These are phyloP conservation scores for Gossypium lobatum DNA, from an alignment of 441 rosid genomes.

Conservation along the genomic window DNA sequence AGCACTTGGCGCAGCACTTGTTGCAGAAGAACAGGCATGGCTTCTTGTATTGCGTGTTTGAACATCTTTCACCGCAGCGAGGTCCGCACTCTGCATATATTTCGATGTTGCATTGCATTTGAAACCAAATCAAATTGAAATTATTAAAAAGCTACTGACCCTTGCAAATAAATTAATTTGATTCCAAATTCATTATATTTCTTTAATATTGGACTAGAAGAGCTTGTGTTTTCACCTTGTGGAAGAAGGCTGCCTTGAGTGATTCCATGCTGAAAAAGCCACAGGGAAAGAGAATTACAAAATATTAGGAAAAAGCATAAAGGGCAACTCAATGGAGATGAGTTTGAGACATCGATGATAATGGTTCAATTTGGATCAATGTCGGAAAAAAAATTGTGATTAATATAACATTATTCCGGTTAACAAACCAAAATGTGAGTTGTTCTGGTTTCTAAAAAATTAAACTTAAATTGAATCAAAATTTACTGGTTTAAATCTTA, in stretches of 20 bases:
- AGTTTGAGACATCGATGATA: too few species aligned
- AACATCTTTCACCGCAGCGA: conserved; percentile 54
- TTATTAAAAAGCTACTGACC: too few species aligned
- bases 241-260: conserved; percentile 75
- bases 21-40: conserved; percentile 70
- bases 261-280: conserved; percentile 42
- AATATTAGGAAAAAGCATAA: background rate
- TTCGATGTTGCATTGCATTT: too few species aligned
- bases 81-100: conserved; percentile 47
- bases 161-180: background rate
- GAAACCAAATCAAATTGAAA: too few species aligned
- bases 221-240: conserved; percentile 36
- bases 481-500: too few species aligned
- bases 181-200: background rate
- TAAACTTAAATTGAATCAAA: too few species aligned
- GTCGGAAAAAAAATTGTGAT: too few species aligned
- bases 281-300: background rate
- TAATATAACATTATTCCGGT: too few species aligned
- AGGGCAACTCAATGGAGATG: background rate
- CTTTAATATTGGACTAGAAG: background rate
- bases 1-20: conserved; percentile 56
- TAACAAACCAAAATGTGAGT: too few species aligned
- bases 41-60: conserved; percentile 58
- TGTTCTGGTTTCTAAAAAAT: too few species aligned
- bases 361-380: too few species aligned